A percentile compares a stretch with the other conserved stretches of the same genome.
Evolutionary conservation across 345 rosid species (phyloP).

Genomic region (Stellera chamaejasme): DNA sequence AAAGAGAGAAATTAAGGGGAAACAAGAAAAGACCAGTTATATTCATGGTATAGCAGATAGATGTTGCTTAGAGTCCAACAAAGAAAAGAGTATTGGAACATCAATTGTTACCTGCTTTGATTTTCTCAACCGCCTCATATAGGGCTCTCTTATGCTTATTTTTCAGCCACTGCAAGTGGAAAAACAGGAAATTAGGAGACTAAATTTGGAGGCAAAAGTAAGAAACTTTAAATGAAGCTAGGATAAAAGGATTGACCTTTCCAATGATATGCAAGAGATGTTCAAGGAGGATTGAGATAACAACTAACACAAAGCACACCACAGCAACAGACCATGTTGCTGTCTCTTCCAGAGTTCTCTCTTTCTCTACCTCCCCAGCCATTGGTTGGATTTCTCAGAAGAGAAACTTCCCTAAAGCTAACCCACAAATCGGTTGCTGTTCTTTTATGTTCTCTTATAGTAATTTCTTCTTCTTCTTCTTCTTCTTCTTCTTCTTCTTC

Average conservation of each 20-base stretch:
- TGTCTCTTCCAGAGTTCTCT: constrained; percentile 49
- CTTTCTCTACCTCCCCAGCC: constrained; percentile 10
- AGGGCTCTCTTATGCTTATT: constrained; percentile 56
- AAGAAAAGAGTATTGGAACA: background rate
- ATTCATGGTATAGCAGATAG: background rate
- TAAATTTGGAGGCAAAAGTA: background rate
- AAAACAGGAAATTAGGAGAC: constrained; percentile 1
- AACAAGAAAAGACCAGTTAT: constrained; percentile 5
- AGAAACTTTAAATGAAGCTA: background rate
- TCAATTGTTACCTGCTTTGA: constrained; percentile 46
- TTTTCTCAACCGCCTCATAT: constrained; percentile 79
- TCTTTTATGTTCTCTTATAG: no score
- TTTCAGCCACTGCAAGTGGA: constrained; percentile 46
- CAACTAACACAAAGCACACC: constrained; percentile 62
- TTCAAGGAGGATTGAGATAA: constrained; percentile 66
- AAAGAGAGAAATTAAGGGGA: background rate
- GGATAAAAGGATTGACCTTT: constrained; percentile 24
- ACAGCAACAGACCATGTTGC: constrained; percentile 95
- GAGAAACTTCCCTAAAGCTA: no score
- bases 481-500: background rate
- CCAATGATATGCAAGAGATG: constrained; percentile 50
- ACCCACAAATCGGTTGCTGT: no score
- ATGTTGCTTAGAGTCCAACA: background rate
- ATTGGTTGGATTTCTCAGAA: constrained; percentile 14
- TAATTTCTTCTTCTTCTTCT: background rate